These are phyloP conservation scores for Periconia sp. DNA, from an alignment of 2,329 filamentous ascomycete genomes.

Conservation along the genomic window DNA sequence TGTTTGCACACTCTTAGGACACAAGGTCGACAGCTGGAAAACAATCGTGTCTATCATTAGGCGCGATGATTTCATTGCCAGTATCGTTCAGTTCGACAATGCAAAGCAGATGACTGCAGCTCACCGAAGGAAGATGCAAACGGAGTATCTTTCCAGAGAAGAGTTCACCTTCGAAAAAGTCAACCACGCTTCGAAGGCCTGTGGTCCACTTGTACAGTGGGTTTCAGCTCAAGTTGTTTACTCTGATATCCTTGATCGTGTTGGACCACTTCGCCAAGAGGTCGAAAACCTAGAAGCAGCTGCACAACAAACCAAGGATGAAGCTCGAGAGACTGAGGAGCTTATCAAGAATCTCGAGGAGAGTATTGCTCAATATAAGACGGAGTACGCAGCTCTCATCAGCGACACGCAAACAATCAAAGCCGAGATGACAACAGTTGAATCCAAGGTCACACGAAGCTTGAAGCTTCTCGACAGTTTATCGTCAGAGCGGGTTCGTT, in stretches of 20 bases:
- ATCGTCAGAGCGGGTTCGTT: constrained; percentile 87
- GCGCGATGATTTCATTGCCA: constrained; percentile 94
- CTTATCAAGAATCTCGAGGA: constrained; percentile 81
- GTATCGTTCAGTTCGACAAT: constrained; percentile 96
- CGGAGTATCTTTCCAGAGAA: constrained; percentile 86
- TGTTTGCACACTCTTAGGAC: constrained; percentile 92
- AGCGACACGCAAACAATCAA: constrained; percentile 98
- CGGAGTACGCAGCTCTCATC: constrained; percentile 91
- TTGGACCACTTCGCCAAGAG: constrained; percentile 89
- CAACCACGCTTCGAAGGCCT: constrained; percentile 94
- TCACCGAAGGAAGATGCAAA: constrained; percentile 84
- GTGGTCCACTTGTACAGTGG: constrained; percentile 96
- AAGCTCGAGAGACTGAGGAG: constrained; percentile 87
- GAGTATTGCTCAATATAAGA: constrained; percentile 94
- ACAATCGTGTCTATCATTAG: constrained; percentile 85
- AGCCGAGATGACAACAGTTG: constrained; percentile 90
- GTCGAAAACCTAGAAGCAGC: constrained; percentile 84
- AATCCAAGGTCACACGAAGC: constrained; percentile 97
- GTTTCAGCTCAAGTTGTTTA: constrained; percentile 95
- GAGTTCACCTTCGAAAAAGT: constrained; percentile 97
- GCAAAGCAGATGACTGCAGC: constrained; percentile 88
- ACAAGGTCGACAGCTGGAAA: constrained; percentile 90
- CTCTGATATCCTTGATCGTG: constrained; percentile 92
- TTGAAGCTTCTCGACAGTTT: constrained; percentile 91
- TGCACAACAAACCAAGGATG: constrained; percentile 87